Evolutionary conservation across 805 yeast genomes (phyloP), one percentile per base, ranked within the genome.

Genomic region (Candida ponderosae): DNA sequence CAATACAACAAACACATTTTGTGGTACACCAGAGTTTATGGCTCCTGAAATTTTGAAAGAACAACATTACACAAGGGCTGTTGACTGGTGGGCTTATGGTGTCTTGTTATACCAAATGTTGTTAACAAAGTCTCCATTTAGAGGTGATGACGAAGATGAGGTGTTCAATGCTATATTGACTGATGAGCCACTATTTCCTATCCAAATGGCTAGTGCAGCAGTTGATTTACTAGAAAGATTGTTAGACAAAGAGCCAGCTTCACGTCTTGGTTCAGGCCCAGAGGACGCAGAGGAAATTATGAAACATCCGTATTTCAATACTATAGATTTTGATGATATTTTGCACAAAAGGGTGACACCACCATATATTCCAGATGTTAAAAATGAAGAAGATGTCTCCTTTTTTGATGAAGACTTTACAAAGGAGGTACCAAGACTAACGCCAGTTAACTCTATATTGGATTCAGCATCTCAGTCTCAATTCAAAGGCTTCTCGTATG

Each of bases 51-150:
- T 93, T 47, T 69, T 93, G 54, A 80, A 86, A 45, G 97, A 93
- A 38, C 95, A 89, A 59, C 83, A 80, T 41, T 93, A 93, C 54
- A 93, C 88, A 37, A 78, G 95, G 54, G 83, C 93, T 29, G 98
- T 93, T 38, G 99, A 93, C 63, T 93, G 98, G 98, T 93, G 98
- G 98, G 97, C 98, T 1, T 87, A 89, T 68, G 99, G 99, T 40
- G 97, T 93, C 21, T 70, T 93, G 45, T 68, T 93, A 46, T 93
- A 90, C 61, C 98, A 93, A 62, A 93, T 93, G 99, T 68, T 93
- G 40, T 70, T 93, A 40, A 93, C 96, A 36, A 95, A 90, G 61
- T 85, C 96, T 7, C 99, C 99, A 28, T 93, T 93, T 65, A 81
- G 90, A 47, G 98, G 99, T 47, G 96, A 89, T 48, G 95, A 86